Base-by-base conservation (phyloP, 805 yeast genomes). In the Monosporozyma unispora region DNA sequence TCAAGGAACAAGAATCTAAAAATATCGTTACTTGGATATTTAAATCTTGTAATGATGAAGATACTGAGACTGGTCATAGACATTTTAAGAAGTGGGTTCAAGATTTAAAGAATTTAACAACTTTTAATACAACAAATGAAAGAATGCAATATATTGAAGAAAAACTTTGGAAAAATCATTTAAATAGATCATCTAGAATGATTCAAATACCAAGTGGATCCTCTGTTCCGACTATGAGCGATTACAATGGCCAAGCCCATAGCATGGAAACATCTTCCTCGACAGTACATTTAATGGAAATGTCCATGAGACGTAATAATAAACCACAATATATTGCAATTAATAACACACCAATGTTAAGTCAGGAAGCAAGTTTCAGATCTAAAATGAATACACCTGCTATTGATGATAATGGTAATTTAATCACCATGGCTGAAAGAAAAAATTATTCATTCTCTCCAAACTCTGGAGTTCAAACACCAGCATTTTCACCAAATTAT, bases 11-110 rank as follows among this genome's bases (percentile, higher is more conserved):
- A 27, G 53, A 50, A 28, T 37, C 47, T 9, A 50, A 48, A 23
- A 43, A 44, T 4, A 47, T 51, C 3, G 59, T 59, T 5, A 57
- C 53, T 25, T 64, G 68, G 63, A 53, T 57, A 1, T 65, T 67
- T 49, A 62, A 59, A 35, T 51, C 58, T 2, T 53, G 54, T 3
- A 45, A 56, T n/a, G 52, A 56, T n/a, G 49, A 52, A 14, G 76
- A 61, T 69, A 74, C 66, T 66, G 82, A 63, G 58, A 73, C 52
- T 10, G 70, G 68, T 25, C 63, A 56, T 14, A 69, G 64, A 33
- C 77, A 77, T 47, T 75, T 75, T 46, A 60, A 59, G 23, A 72
- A 71, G 54, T 82, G 87, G 87, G 64, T 70, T 33, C 73, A 70
- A 27, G 84, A 81, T 59, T 63, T 82, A 43, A 66, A 69, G 28